Evolutionary conservation across 257 asterid genomes (phyloP), one percentile per base, ranked within the genome.

Genomic region (Solanum chiquidenum): DNA sequence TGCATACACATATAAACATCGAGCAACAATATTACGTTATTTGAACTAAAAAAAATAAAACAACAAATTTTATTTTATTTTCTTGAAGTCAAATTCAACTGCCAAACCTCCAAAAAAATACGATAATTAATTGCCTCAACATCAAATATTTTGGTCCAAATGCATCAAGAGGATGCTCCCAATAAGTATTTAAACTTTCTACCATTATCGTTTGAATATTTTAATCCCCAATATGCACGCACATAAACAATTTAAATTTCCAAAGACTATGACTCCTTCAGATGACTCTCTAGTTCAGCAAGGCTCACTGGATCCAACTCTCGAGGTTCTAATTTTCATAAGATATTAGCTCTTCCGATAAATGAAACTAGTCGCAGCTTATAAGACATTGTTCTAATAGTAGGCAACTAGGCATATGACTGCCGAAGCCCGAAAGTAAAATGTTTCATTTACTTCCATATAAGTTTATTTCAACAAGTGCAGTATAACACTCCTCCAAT

Each of bases 1-100:
- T 92, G 93, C 87, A 91, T 21, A 86, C 27, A 25, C 60, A 82
- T 31, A 71, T 20, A 69, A 71, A 42, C 35, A 33, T 40, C 71
- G 69, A 75, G 82, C 31, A 77, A 42, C 64, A 77, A 25, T 77
- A 40, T 40, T 76, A 40, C 35, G 2, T 76, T 42, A 42, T 25
- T 42, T 4, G 3, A 38, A 38, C 40, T 7, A 3, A 40, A 40
- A 40, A 33, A 76, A 76, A 6, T n/a, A n/a, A 37, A 42, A 40
- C 62, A 4, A 42, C 35, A 33, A 16, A 31, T 12, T 74, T 21
- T 6, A 7, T 37, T 7, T 35, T 4, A 0, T 75, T 4, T 11
- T 23, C 23, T 76, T n/a, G 38, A 23, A 11, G 37, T 62, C 31
- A 25, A 42, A 77, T 77, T 27, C 37, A 12, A 77, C 35, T 77